Evolutionary conservation across 352 stramenopile genomes (phyloP), one percentile per base, ranked within the genome.

Genomic region (Phytophthora capsici): DNA sequence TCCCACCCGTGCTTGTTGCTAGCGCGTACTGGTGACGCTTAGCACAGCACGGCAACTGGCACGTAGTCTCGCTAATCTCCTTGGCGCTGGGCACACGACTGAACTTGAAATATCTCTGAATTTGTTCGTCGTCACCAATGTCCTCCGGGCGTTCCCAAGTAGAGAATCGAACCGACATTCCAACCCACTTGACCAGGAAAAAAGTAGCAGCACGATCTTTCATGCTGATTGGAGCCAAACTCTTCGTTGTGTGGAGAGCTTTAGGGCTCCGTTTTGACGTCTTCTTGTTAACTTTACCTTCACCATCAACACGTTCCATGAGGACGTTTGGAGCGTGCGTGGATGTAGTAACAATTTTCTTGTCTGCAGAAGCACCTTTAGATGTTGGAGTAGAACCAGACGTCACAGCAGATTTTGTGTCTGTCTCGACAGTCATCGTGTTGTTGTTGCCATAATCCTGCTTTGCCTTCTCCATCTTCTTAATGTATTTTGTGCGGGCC

Each of bases 81-180:
- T 95, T 95, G 4, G 82, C 73, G 26, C 79, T 95, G 6, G 89
- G 89, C 19, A 95, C 70, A 13, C 87, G 87, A 30, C 84, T 95
- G 44, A 93, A 88, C 66, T 94, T 95, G 75, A 95, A 95, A 58
- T 96, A 96, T 6, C 89, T 77, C 59, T 95, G 86, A 41, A 96
- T 93, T 38, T 95, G 86, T 45, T 93, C 87, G 61, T 95, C 87
- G 20, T 95, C 89, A 17, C 89, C 88, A 60, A 96, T 96, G 59
- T 96, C 89, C 61, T 96, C 85, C 0, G 87, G 82, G 3, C 86
- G 84, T 53, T 96, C 89, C 89, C 89, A 96, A 19, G 89, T 96
- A 34, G 87, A 95, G 45, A 88, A 95, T 44, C 87, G 80, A 51
- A 95, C 86, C 10, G 89, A 95, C 22, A 95, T 56, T 16, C 86